phyloP scores from a whole-genome alignment of 345 rosid genomes.

The Hevea brasiliensis region DNA sequence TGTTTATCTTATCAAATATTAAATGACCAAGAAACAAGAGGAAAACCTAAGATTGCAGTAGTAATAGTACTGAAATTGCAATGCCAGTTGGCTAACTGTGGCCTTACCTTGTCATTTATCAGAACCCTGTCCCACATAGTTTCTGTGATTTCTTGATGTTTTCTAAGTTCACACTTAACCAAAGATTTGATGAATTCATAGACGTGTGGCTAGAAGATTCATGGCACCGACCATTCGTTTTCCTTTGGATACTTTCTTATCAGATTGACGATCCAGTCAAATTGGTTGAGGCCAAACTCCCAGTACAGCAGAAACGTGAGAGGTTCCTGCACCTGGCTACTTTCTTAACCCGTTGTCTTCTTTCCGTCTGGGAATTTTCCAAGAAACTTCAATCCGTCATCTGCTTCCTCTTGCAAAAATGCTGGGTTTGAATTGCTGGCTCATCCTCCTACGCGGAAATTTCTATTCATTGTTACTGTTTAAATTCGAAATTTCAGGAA shows the following conservation, averaged over 20 bases:
- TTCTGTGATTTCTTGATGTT: not conserved
- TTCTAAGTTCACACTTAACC: not conserved
- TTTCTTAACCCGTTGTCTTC: not conserved
- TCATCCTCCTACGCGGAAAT: not conserved
- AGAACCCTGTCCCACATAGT: not conserved
- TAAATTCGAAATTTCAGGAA: not conserved
- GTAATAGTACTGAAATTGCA: too few species aligned
- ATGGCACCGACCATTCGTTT: not conserved
- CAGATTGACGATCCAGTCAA: slow-evolving; percentile 1
- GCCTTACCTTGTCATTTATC: not conserved
- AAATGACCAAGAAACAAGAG: too few species aligned
- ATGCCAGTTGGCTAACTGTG: too few species aligned
- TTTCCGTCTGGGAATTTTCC: not conserved
- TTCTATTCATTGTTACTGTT: not conserved
- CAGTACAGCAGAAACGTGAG: not conserved
- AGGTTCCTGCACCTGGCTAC: not conserved
- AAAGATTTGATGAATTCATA: too few species aligned
- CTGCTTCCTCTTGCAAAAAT: not conserved
- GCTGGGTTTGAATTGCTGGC: not conserved
- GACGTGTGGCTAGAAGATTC: not conserved
- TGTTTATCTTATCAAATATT: too few species aligned
- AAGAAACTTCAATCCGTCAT: slow-evolving; percentile 2
- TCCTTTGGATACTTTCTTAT: not conserved
- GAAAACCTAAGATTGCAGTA: too few species aligned
- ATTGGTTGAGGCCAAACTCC: not conserved